Conservation (phyloP, 2,329 filamentous ascomycete species). For the Botrytis paeoniae region DNA sequence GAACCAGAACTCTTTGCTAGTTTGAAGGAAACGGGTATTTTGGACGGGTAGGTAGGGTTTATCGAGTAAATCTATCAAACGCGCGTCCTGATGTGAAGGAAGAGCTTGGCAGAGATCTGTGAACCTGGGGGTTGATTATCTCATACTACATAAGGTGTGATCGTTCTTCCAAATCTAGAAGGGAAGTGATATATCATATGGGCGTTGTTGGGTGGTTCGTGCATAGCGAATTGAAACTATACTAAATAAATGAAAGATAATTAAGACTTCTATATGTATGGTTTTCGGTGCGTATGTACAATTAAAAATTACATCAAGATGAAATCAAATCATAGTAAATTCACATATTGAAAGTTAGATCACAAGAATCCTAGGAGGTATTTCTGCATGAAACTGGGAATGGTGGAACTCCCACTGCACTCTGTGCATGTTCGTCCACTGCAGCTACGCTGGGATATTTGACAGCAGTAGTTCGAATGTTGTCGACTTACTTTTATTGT, state of each 20-base stretch:
- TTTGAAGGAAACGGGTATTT: slow-evolving; percentile 81
- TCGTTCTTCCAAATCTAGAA: slow-evolving; percentile 1
- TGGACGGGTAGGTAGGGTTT: slow-evolving; percentile 55
- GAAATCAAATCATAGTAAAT: neutral
- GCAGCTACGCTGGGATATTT: neutral
- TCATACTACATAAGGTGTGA: neutral
- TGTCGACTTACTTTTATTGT: neutral
- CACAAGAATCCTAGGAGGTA: neutral
- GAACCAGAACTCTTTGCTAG: slow-evolving; percentile 91
- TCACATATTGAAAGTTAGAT: neutral
- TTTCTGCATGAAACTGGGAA: neutral
- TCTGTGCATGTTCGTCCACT: neutral
- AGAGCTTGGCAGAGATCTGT: neutral
- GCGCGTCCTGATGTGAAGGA: neutral
- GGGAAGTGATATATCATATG: neutral
- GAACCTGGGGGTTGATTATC: neutral
- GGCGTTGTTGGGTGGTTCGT: slow-evolving; percentile 7
- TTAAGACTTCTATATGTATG: neutral
- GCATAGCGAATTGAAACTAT: slow-evolving; percentile 5
- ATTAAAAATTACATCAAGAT: neutral
- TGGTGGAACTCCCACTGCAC: neutral
- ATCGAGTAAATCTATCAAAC: neutral
- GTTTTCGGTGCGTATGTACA: neutral
- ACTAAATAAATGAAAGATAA: slow-evolving; percentile 8
- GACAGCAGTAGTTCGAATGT: neutral